These are phyloP conservation scores for Rhodotorula sp. DNA, from an alignment of 1,284 basidiomycete genomes.

Conservation along the genomic window DNA sequence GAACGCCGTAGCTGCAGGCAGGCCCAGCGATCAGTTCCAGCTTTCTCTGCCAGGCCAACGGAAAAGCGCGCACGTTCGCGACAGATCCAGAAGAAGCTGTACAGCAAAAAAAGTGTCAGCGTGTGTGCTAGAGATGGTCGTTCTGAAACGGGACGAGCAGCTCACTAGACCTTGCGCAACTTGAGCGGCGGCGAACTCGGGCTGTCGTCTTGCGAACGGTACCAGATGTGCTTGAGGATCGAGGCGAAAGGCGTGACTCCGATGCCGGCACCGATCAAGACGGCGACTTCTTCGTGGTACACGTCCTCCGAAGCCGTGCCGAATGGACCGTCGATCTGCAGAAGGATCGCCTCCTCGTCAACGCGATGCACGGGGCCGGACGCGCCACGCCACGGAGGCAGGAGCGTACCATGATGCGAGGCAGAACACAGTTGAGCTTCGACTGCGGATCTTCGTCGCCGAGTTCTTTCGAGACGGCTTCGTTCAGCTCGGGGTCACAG, in stretches of 20 bases:
- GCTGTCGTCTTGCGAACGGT: conserved; percentile 65
- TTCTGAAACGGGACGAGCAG: neutral
- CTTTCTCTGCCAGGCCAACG: too few species aligned
- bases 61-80: conserved; percentile 39
- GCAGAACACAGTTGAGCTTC: conserved; percentile 67
- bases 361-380: neutral
- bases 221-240: conserved; percentile 91
- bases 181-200: conserved; percentile 10
- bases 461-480: conserved; percentile 53
- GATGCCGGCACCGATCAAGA: conserved; percentile 81
- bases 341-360: too few species aligned
- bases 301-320: conserved; percentile 42
- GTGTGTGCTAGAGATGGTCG: too few species aligned
- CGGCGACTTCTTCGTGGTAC: conserved; percentile 67
- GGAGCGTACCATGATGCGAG: conserved; percentile 70
- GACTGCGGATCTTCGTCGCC: conserved; percentile 61
- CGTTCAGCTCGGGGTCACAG: conserved; percentile 68
- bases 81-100: conserved; percentile 46
- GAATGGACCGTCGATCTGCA: conserved; percentile 45
- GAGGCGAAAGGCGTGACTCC: conserved; percentile 91
- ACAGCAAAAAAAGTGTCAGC: too few species aligned
- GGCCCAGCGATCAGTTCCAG: neutral
- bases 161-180: conserved; percentile 50
- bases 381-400: neutral
- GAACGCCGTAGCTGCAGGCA: conserved; percentile 52